Conservation (phyloP, 345 rosid species). For the Eucalyptus microcorys region DNA sequence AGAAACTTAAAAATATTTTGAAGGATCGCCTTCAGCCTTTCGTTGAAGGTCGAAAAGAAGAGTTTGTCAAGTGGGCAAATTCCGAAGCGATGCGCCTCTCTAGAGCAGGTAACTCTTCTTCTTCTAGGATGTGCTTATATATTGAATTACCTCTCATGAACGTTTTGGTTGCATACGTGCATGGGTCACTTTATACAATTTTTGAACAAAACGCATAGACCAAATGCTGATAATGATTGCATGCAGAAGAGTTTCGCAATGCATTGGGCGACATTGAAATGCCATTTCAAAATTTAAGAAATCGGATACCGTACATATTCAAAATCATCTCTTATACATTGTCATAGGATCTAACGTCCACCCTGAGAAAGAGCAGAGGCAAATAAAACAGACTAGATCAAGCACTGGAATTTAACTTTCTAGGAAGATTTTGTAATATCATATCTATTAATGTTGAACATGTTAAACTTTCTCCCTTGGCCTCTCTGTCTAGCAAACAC, state of each 20-base stretch:
- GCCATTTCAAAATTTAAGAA: neutral
- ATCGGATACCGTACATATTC: neutral
- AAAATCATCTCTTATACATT: neutral
- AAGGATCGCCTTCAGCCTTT: constrained; percentile 62
- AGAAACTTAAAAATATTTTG: constrained; percentile 42
- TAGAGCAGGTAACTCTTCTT: constrained; percentile 37
- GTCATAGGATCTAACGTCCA: neutral
- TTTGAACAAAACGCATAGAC: neutral
- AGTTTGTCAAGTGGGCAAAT: constrained; percentile 63
- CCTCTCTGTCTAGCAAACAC: neutral
- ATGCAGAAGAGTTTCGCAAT: neutral
- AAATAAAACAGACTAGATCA: neutral
- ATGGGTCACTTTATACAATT: neutral
- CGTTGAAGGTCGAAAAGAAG: constrained; percentile 49
- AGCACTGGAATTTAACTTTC: neutral
- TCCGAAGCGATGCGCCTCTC: constrained; percentile 69
- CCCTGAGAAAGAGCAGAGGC: neutral
- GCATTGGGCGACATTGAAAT: neutral
- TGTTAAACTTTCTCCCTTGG: no score
- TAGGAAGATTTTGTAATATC: neutral
- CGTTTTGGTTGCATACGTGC: neutral
- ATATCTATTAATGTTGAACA: no score
- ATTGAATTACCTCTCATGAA: neutral
- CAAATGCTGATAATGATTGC: neutral
- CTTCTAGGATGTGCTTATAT: neutral